A percentile compares a stretch with the other conserved stretches of the same genome.
Evolutionary conservation across 2,329 filamentous ascomycete genomes (phyloP).

Genomic region (Dothideomycetidae sp.): DNA sequence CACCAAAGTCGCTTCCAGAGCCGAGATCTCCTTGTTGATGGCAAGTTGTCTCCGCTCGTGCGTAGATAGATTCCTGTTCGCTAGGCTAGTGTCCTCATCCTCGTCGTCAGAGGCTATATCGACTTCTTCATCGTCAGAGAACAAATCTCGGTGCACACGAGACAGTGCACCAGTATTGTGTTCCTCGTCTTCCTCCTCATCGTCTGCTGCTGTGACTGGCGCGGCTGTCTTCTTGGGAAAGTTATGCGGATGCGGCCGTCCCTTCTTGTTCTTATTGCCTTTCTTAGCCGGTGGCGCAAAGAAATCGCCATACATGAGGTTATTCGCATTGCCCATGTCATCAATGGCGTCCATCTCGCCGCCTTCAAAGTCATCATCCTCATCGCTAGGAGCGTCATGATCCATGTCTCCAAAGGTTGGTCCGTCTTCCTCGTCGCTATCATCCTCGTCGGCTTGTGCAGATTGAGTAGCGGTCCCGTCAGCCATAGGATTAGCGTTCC

Average conservation of each 20-base stretch:
- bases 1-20: constrained; percentile 76
- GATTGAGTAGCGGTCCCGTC: constrained; percentile 20
- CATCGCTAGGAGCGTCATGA: constrained; percentile 55
- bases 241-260: constrained; percentile 41
- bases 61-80: constrained; percentile 62
- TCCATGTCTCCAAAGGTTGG: constrained; percentile 74
- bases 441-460: constrained; percentile 22
- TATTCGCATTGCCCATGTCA: constrained; percentile 62
- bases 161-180: constrained; percentile 50
- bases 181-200: constrained; percentile 27
- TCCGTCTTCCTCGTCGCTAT: constrained; percentile 57
- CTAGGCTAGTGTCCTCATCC: constrained; percentile 48
- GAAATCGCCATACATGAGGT: constrained; percentile 83
- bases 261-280: constrained; percentile 40
- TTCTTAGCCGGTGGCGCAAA: constrained; percentile 76
- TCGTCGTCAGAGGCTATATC: constrained; percentile 31
- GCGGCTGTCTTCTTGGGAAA: constrained; percentile 22
- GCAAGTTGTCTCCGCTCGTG: constrained; percentile 81
- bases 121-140: constrained; percentile 63
- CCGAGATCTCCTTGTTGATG: constrained; percentile 77
- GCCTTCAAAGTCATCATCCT: constrained; percentile 42
- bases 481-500: constrained; percentile 61
- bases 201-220: constrained; percentile 25
- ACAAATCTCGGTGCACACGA: constrained; percentile 75
- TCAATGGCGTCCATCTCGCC: constrained; percentile 39